These are phyloP conservation scores for Monilinia fructigena DNA, from an alignment of 2,329 filamentous ascomycete species.

Conservation along the genomic window DNA sequence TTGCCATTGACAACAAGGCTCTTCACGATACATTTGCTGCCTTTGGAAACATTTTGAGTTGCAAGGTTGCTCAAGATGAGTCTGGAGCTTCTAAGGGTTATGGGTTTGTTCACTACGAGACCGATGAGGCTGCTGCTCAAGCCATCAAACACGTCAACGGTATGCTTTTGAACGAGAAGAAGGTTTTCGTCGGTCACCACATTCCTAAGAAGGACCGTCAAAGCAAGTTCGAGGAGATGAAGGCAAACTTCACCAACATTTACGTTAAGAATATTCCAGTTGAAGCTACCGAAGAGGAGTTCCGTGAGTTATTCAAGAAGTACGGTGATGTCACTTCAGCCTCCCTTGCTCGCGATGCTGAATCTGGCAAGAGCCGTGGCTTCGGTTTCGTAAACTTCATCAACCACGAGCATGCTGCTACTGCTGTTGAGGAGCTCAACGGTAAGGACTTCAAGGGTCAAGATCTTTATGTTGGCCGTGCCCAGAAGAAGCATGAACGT, in stretches of 20 bases:
- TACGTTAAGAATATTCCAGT: conserved; percentile 97
- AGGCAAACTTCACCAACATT: conserved; percentile 99
- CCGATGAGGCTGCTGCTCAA: conserved; percentile 91
- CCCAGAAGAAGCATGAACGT: conserved; percentile 99
- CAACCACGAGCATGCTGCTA: conserved; percentile 80
- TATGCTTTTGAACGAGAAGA: conserved; percentile 99
- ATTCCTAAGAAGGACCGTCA: conserved; percentile 99
- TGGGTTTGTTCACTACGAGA: conserved; percentile 99
- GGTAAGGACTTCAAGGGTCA: conserved; percentile 89
- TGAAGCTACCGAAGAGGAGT: conserved; percentile 88
- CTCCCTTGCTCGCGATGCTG: conserved; percentile 82
- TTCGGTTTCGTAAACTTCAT: conserved; percentile 97
- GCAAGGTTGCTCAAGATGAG: conserved; percentile 99
- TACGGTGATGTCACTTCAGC: conserved; percentile 95
- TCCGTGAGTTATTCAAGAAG: conserved; percentile 88
- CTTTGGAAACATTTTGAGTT: conserved; percentile 98
- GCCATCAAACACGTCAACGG: conserved; percentile 99
- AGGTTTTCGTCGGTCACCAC: conserved; percentile 98
- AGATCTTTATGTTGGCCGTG: conserved; percentile 95
- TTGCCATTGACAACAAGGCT: conserved; percentile 99
- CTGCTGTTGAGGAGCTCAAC: conserved; percentile 89
- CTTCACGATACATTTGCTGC: conserved; percentile 98
- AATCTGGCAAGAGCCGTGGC: conserved; percentile 85
- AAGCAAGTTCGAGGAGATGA: conserved; percentile 99
- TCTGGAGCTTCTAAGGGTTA: conserved; percentile 96